These are phyloP conservation scores for Epichloe uncinata DNA, from an alignment of 2,329 filamentous ascomycete species.

Conservation along the genomic window DNA sequence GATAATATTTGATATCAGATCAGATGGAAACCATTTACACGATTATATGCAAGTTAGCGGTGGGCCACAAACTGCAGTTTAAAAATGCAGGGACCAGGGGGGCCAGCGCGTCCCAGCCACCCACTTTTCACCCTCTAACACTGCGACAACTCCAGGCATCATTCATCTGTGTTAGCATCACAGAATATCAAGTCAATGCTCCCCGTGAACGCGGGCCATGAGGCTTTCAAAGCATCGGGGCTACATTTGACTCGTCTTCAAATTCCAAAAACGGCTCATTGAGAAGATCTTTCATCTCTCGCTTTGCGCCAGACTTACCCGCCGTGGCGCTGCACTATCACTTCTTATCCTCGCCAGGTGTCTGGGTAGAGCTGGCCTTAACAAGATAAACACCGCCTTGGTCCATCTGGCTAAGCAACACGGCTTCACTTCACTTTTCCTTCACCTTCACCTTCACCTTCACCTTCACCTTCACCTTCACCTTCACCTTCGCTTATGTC, in stretches of 20 bases:
- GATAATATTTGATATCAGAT: no score
- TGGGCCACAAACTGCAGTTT: no score
- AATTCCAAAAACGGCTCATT: not conserved
- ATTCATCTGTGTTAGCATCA: conserved; percentile 1
- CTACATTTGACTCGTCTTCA: no score
- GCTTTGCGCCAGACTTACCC: not conserved
- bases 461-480: not conserved
- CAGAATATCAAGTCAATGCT: not conserved
- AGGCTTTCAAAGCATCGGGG: not conserved
- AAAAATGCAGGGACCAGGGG: no score
- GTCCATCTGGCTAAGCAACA: not conserved
- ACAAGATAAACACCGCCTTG: not conserved
- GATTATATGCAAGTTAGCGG: no score
- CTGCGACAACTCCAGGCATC: not conserved
- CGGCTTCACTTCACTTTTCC: not conserved
- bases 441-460: no score
- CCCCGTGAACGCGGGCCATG: not conserved
- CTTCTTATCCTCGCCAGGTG: conserved; percentile 14
- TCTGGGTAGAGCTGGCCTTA: conserved; percentile 12
- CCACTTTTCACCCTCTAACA: not conserved
- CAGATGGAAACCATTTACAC: no score
- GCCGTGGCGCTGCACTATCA: conserved; percentile 9
- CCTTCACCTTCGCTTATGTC: not conserved
- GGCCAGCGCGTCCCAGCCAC: not conserved
- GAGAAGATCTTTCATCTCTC: no score